phyloP scores from a whole-genome alignment of 352 stramenopile species.

The Globisporangium takayamanum region DNA sequence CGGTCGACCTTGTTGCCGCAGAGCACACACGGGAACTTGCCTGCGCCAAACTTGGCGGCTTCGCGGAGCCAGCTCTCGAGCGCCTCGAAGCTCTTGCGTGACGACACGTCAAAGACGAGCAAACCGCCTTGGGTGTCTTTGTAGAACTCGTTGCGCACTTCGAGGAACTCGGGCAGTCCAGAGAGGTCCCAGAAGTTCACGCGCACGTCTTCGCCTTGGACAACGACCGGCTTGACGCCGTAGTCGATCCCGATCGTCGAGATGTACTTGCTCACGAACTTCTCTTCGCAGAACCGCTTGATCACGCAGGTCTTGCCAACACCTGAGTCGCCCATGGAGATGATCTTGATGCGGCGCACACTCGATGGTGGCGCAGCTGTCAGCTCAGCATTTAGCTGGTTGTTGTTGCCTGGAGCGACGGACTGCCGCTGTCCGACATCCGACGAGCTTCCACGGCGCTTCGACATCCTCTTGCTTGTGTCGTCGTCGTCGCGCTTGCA shows the following conservation, averaged over 20 bases:
- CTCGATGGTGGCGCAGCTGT: conserved; percentile 17
- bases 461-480: conserved; percentile 4
- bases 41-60: conserved; percentile 82
- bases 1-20: conserved; percentile 91
- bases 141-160: conserved; percentile 97
- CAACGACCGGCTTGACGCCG: conserved; percentile 86
- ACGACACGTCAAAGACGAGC: conserved; percentile 78
- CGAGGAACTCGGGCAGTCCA: conserved; percentile 89
- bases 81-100: conserved; percentile 72
- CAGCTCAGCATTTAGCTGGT: conserved; percentile 11
- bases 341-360: conserved; percentile 89
- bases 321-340: conserved; percentile 87
- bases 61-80: conserved; percentile 88
- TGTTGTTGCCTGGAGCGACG: conserved; percentile 2
- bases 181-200: conserved; percentile 96
- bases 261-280: conserved; percentile 95
- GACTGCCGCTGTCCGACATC: not conserved
- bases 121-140: conserved; percentile 86
- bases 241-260: conserved; percentile 95
- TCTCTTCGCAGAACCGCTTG: conserved; percentile 94
- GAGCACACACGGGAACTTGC: conserved; percentile 81
- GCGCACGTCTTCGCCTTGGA: conserved; percentile 66
- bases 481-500: not conserved
- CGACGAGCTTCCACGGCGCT: conserved; percentile 3
- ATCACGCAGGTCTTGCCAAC: conserved; percentile 94